A percentile compares a stretch with the other conserved stretches of the same genome.
These are phyloP conservation scores for Mycena chlorophos DNA, from an alignment of 768 basidiomycete genomes.

Conservation along the genomic window DNA sequence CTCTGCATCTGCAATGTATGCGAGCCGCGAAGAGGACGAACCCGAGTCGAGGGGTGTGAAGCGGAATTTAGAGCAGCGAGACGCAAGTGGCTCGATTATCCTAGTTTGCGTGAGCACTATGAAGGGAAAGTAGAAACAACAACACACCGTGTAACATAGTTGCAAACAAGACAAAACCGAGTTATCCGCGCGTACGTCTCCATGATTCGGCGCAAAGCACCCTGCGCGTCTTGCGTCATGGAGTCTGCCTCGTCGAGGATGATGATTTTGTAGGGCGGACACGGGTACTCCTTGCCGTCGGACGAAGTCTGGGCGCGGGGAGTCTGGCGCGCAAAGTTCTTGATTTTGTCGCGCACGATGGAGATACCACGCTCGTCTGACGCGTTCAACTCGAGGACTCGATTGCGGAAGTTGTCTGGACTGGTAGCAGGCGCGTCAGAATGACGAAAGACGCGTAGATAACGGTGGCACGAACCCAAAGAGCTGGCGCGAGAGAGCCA, in stretches of 20 bases:
- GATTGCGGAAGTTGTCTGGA: conserved; percentile 89
- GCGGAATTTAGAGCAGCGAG: conserved; percentile 98
- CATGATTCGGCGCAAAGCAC: conserved; percentile 97
- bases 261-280: conserved; percentile 97
- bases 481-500: conserved; percentile 89
- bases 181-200: conserved; percentile 98
- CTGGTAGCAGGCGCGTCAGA: conserved; percentile 41
- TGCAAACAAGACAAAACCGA: conserved; percentile 96
- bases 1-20: conserved; percentile 80
- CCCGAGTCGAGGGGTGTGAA: conserved; percentile 87
- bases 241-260: conserved; percentile 99
- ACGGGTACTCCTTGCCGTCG: conserved; percentile 85
- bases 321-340: conserved; percentile 93
- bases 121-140: background rate
- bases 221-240: conserved; percentile 99
- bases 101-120: conserved; percentile 41
- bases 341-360: conserved; percentile 98
- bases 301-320: conserved; percentile 80
- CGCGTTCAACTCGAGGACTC: conserved; percentile 96
- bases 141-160: conserved; percentile 93
- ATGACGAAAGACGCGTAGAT: background rate
- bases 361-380: conserved; percentile 97
- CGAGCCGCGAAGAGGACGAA: conserved; percentile 73
- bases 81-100: conserved; percentile 97
- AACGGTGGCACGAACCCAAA: conserved; percentile 82